Percentiles rank a stretch among this genome's conserved stretches.
Evolutionary conservation across 2,329 filamentous ascomycete species (phyloP).

Genomic region (Aspergillus sclerotialis): DNA sequence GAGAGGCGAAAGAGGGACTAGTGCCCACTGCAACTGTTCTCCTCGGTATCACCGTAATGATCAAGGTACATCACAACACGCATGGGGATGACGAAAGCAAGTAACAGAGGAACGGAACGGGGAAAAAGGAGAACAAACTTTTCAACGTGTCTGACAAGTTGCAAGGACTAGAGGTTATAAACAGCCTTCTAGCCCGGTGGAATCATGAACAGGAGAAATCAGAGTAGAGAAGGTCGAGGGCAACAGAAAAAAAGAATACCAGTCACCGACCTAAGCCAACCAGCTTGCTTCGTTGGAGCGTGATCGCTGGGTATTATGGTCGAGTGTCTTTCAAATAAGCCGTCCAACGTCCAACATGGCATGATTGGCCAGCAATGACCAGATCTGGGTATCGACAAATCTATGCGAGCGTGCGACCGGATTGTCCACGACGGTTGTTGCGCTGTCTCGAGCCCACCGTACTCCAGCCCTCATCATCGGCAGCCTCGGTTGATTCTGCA

Average conservation of each 20-base stretch:
- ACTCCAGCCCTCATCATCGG: slow-evolving; percentile 44
- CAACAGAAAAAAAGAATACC: slow-evolving; percentile 14
- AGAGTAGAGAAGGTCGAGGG: slow-evolving; percentile 11
- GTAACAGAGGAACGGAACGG: slow-evolving; percentile 12
- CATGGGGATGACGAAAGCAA: slow-evolving; percentile 11
- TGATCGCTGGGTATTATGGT: too few species aligned
- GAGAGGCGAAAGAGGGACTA: slow-evolving; percentile 10
- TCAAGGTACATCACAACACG: slow-evolving; percentile 8
- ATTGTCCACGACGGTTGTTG: slow-evolving; percentile 37
- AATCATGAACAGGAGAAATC: slow-evolving; percentile 20
- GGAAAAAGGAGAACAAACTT: slow-evolving; percentile 22
- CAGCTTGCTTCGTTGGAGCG: not conserved
- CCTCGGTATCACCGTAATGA: too few species aligned
- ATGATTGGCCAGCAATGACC: too few species aligned
- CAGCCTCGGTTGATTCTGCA: slow-evolving; percentile 22
- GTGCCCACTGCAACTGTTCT: too few species aligned
- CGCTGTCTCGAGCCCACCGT: slow-evolving; percentile 39
- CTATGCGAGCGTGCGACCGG: slow-evolving; percentile 34
- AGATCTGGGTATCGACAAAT: slow-evolving; percentile 27
- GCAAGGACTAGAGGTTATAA: slow-evolving; percentile 26
- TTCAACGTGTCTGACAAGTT: slow-evolving; percentile 30
- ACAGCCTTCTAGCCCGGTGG: slow-evolving; percentile 22
- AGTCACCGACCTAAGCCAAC: slow-evolving; percentile 19
- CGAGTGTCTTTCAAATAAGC: too few species aligned
- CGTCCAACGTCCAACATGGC: too few species aligned